phyloP scores from a whole-genome alignment of 306 rosid genomes.

The Sesbania bispinosa region DNA sequence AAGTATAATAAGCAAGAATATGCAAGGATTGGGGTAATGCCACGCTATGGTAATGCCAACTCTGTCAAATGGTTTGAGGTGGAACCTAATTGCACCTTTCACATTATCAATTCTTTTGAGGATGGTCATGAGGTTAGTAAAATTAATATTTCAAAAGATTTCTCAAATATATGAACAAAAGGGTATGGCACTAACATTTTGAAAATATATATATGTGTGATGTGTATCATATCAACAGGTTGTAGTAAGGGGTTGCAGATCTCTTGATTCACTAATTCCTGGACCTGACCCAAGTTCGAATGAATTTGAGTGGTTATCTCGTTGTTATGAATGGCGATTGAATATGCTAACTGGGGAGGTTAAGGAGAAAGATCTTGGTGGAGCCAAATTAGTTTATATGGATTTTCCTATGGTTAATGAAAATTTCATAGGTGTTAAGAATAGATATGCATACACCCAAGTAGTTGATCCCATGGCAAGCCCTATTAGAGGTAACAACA shows the following conservation, averaged over 20 bases:
- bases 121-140: conserved; percentile 48
- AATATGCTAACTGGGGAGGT: conserved; percentile 53
- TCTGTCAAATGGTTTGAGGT: conserved; percentile 69
- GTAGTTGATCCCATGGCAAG: conserved; percentile 44
- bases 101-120: conserved; percentile 65
- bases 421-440: conserved; percentile 43
- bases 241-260: conserved; percentile 74
- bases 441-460: conserved; percentile 54
- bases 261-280: conserved; percentile 57
- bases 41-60: conserved; percentile 57
- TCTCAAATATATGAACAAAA: not conserved
- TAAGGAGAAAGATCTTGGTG: conserved; percentile 46
- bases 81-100: conserved; percentile 63
- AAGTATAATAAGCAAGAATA: conserved; percentile 46
- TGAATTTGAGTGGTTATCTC: conserved; percentile 37
- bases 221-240: conserved; percentile 40
- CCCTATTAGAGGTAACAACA: conserved; percentile 36
- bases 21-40: conserved; percentile 77
- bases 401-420: conserved; percentile 69
- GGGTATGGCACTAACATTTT: not conserved
- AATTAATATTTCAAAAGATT: not conserved
- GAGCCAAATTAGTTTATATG: conserved; percentile 32
- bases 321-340: conserved; percentile 64
- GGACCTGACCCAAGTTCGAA: conserved; percentile 39
- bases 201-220: not conserved